A percentile compares a stretch with the other conserved stretches of the same genome.
These are phyloP conservation scores for Brassica incana DNA, from an alignment of 345 rosid species.

Conservation along the genomic window DNA sequence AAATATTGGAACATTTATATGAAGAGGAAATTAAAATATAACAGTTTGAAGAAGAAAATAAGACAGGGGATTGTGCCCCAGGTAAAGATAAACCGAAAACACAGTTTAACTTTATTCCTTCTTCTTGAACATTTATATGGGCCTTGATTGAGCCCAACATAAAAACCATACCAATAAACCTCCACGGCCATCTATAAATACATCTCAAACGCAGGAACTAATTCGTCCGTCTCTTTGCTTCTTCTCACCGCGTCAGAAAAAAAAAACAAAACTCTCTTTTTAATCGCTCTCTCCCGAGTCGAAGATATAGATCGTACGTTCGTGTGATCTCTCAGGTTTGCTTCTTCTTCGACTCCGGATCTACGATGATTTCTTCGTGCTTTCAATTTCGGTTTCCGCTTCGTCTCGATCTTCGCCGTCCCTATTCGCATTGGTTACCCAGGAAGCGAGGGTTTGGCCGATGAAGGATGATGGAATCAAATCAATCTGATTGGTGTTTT, in stretches of 20 bases:
- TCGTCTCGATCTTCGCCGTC: conserved; percentile 12
- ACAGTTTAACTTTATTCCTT: too few relatives aligned
- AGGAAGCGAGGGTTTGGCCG: conserved; percentile 21
- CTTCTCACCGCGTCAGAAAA: neutral
- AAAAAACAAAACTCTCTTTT: neutral
- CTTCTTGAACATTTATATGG: too few relatives aligned
- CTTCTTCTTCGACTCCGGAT: conserved; percentile 31
- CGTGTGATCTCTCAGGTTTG: conserved; percentile 39
- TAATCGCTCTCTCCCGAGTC: neutral
- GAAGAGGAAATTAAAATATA: too few relatives aligned
- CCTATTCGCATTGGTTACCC: too few relatives aligned
- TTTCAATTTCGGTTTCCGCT: conserved; percentile 18
- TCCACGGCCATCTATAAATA: neutral
- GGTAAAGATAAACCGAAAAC: too few relatives aligned
- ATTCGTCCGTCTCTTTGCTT: neutral
- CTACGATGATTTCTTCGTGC: conserved; percentile 20
- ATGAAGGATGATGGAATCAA: neutral
- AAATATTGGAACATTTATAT: too few relatives aligned
- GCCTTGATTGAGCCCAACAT: too few relatives aligned
- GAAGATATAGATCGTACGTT: conserved; percentile 10
- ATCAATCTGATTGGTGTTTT: neutral
- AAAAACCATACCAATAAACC: neutral
- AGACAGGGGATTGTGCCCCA: too few relatives aligned
- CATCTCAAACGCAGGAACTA: too few relatives aligned
- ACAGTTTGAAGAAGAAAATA: too few relatives aligned